These are phyloP conservation scores for Vitis hybrid DNA, from an alignment of 177 flowering plant genomes.

Conservation along the genomic window DNA sequence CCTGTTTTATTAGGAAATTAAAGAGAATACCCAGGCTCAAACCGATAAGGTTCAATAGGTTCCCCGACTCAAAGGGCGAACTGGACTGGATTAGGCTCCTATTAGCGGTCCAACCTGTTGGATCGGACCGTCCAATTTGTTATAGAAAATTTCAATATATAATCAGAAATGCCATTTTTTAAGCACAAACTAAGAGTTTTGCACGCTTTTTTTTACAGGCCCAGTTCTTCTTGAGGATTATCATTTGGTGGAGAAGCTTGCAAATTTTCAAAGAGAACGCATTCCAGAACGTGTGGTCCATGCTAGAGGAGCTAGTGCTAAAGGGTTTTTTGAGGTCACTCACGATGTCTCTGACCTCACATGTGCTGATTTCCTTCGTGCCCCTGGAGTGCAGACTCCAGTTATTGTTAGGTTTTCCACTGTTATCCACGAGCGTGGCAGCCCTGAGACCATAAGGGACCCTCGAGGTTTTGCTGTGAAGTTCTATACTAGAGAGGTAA, in stretches of 20 bases:
- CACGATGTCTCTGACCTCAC: conserved; percentile 85
- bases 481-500: conserved; percentile 95
- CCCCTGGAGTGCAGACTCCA: conserved; percentile 97
- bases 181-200: neutral
- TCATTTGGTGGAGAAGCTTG: conserved; percentile 92
- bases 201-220: conserved; percentile 40
- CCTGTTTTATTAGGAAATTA: too few species aligned
- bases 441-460: conserved; percentile 96
- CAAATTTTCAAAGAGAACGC: conserved; percentile 86
- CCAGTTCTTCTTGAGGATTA: conserved; percentile 98
- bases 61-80: too few species aligned
- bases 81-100: too few species aligned
- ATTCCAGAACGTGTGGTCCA: conserved; percentile 99
- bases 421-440: conserved; percentile 96
- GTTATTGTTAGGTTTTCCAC: conserved; percentile 96
- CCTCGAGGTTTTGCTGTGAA: conserved; percentile 96
- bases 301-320: conserved; percentile 99
- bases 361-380: conserved; percentile 94
- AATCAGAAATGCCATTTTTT: neutral
- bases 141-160: neutral
- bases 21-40: too few species aligned
- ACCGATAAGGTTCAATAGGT: too few species aligned
- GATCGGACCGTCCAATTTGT: too few species aligned
- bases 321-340: conserved; percentile 98
- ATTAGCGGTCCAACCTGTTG: too few species aligned